Conservation (phyloP, 192 early-diverging fungal genomes). For the Cetraspora pellucida region DNA sequence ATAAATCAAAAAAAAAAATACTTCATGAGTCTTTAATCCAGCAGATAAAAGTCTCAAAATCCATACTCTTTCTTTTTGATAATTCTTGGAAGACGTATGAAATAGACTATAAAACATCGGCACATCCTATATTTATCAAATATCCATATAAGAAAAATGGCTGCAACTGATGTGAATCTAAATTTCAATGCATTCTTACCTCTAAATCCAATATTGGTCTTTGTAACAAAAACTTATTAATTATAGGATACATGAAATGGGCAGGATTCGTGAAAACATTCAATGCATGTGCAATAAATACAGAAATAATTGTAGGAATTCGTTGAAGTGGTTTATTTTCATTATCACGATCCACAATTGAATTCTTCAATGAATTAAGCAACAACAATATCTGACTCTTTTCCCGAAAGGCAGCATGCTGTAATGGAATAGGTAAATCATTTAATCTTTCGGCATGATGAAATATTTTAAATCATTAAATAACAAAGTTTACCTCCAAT, state of each 20-base stretch:
- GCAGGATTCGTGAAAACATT: constrained; percentile 68
- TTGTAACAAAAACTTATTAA: constrained; percentile 77
- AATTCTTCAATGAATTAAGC: constrained; percentile 68
- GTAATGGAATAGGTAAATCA: neutral
- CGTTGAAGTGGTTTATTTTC: constrained; percentile 46
- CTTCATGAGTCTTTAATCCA: constrained; percentile 58
- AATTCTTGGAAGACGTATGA: constrained; percentile 63
- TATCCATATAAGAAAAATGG: neutral
- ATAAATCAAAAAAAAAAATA: constrained; percentile 33
- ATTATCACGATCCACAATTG: constrained; percentile 55
- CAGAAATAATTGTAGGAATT: constrained; percentile 64
- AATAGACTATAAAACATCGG: constrained; percentile 84
- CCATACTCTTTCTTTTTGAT: constrained; percentile 74
- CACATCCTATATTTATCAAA: constrained; percentile 58
- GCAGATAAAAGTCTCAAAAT: constrained; percentile 65
- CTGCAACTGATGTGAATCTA: neutral
- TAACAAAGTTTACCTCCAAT: constrained; percentile 48
- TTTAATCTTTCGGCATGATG: neutral
- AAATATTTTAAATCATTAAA: constrained; percentile 17
- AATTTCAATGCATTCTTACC: constrained; percentile 38
- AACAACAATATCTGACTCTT: constrained; percentile 70
- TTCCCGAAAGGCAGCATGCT: constrained; percentile 61
- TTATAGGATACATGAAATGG: constrained; percentile 72
- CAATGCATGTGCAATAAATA: constrained; percentile 70
- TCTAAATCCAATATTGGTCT: constrained; percentile 72